Base-by-base conservation (phyloP, 805 yeast species). In the Ogataea corticis region DNA sequence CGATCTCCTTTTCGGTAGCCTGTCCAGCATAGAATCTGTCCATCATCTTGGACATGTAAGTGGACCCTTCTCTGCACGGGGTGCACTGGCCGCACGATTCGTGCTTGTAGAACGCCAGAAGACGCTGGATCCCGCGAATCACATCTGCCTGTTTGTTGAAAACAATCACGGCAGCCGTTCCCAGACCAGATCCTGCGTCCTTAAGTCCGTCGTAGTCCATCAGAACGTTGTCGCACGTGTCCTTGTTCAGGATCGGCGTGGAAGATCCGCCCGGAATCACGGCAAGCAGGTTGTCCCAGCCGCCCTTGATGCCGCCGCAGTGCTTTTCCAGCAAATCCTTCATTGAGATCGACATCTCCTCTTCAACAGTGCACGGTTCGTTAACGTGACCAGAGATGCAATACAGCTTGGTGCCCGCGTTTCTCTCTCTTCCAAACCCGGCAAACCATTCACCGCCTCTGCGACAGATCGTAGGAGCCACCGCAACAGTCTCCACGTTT, bases 81-180 rank as follows among this genome's bases (percentile, higher is more conserved):
- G 96, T 88, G 73, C 96, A 88, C 72, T 88, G 96, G 48, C 96
- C 96, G 72, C 96, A 88, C 7, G 94, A 85, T 75, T 88, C 96
- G 70, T 88, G 96, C 73, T 85, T 86, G 74, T 87, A 88, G 68
- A 88, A 88, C 35, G 86, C 82, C 35, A 92, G 68, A 61, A 88
- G 79, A 68, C 96, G 78, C 69, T 88, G 95, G 65, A 88, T 88
- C 56, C 92, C 94, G 54, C 89, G 77, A 50, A 88, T 80, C 44
- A 88, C 80, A 65, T 88, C 96, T 31, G 95, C 85, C 58, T 83
- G 81, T 72, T 87, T 85, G 75, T 87, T 85, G 87, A 88, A 82
- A 50, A 88, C 96, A 66, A 88, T 88, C 46, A 88, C 96, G 13
- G 96, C 96, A 32, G 96, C 96, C 40, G 96, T 88, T 54, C 96